Evolutionary conservation across 140 eudicot species (phyloP), one percentile per base, ranked within the genome.

Genomic region (Senecio squalidus): DNA sequence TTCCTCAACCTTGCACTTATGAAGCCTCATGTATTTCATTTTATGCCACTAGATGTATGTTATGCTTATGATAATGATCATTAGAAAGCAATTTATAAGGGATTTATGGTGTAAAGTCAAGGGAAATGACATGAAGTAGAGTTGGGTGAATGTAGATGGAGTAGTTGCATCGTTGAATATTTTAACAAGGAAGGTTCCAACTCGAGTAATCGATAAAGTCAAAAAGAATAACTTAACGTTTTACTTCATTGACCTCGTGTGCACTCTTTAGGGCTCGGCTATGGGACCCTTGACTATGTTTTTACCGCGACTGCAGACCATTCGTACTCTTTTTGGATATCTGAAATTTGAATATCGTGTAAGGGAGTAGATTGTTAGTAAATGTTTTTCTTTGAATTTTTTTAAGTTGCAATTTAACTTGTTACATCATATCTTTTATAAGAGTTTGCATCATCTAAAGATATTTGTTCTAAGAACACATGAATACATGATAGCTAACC

Each of bases 21-120:
- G 74, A 58, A 68, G 67, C 74, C 64, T 68, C 60, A 13, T 26
- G 60, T 68, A 68, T 58, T 62, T 68, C 74, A 68, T 68, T 58
- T 58, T 68, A 17, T 14, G 36, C 21, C 41, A 27, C 52, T 34
- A 57, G 23, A 17, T 31, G 28, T 46, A 4, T 47, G 61, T 10
- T 6, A 39, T 39, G 41, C 16, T 4, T 17, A 4, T 1, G 21
- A 46, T 21, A 30, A 30, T 54, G 63, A 43, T 20, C 27, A 26
- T 52, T 13, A 21, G 20, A 9, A 47, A 57, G 56, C 74, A 36
- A 58, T 68, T 33, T 68, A 68, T 68, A 68, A 46, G 58, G 49
- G 52, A 24, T 67, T 67, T 27, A 51, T 52, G 60, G 59, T 38
- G 27, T 58, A 15, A 28, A 59, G 21, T 16, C 20, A 31, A 62